Evolutionary conservation across 768 basidiomycete genomes (phyloP), one percentile per base, ranked within the genome.

Genomic region (Lyophyllum semitale): DNA sequence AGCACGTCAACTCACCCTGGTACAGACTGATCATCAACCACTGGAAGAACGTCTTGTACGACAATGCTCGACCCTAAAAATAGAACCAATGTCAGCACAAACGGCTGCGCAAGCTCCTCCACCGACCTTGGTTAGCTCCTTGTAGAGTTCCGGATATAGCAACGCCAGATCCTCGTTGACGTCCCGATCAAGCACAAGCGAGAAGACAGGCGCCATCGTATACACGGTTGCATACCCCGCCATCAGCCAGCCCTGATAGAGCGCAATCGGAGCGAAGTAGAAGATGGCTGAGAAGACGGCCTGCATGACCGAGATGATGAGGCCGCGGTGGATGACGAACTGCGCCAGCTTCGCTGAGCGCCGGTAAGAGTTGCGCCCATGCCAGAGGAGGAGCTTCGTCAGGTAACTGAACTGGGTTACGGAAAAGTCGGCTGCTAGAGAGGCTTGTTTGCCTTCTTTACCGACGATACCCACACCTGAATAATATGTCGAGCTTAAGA

Each of bases 131-230:
- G 93, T 95, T 59, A 98, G 73, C 60, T 98, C 97, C 73, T 98
- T 98, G 73, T 98, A 99, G 57, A 99, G 71, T 73, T 99, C 97
- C 0, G 97, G 97, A 72, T 98, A 99, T 53, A 97, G 77, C 61
- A 98, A 74, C 0, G 97, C 95, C 53, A 98, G 71, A 73, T 98
- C 94, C 69, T 98, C 94, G 68, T 87, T 98, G 50, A 99, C 92
- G 68, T 99, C 97, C 35, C 87, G 83, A 71, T 99, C 97, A 53
- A 98, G 77, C 8, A 99, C 97, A 51, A 98, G 79, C 40, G 97
- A 98, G 73, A 98, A 98, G 13, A 98, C 95, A 1, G 96, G 97
- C 0, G 93, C 93, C 95, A 98, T 98, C 6, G 96, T 98, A 66
- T 98, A 96, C 13, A 95, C 78, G 7, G 95, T 96, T 18, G 94